These are phyloP conservation scores for Lodderomyces jiufengensis DNA, from an alignment of 1,139 yeast species.

Conservation along the genomic window DNA sequence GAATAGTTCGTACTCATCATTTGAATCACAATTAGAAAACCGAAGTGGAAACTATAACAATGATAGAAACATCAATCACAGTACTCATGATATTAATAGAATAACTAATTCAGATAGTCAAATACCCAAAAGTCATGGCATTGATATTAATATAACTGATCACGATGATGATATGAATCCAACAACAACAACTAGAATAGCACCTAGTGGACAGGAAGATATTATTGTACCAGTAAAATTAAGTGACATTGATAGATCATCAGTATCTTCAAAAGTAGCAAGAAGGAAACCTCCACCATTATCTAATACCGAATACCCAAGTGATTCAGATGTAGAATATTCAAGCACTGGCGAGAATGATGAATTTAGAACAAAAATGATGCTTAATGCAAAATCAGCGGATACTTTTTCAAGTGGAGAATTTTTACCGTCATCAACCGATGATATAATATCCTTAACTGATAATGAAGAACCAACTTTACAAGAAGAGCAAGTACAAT, in stretches of 20 bases:
- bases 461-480: conserved; percentile 8
- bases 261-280: conserved; percentile 7
- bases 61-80: too few species aligned
- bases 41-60: too few species aligned
- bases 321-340: not conserved
- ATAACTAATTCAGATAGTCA: not conserved
- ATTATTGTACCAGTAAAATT: conserved; percentile 3
- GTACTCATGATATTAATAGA: not conserved
- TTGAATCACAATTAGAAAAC: conserved; percentile 12
- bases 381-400: conserved; percentile 8
- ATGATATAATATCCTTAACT: conserved; percentile 10
- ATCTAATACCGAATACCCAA: conserved; percentile 3
- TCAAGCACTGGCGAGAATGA: not conserved
- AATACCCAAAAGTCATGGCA: conserved; percentile 7
- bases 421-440: conserved; percentile 11
- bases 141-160: conserved; percentile 12
- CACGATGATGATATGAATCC: conserved; percentile 8
- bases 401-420: conserved; percentile 17
- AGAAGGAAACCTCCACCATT: conserved; percentile 29
- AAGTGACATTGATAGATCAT: conserved; percentile 1
- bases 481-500: conserved; percentile 2
- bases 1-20: conserved; percentile 15
- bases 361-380: conserved; percentile 7
- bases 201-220: conserved; percentile 1
- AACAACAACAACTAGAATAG: not conserved